A percentile compares a stretch with the other conserved stretches of the same genome.
Conservation (phyloP, 169 alveolate genomes). For the Plasmodium gallinaceum region DNA sequence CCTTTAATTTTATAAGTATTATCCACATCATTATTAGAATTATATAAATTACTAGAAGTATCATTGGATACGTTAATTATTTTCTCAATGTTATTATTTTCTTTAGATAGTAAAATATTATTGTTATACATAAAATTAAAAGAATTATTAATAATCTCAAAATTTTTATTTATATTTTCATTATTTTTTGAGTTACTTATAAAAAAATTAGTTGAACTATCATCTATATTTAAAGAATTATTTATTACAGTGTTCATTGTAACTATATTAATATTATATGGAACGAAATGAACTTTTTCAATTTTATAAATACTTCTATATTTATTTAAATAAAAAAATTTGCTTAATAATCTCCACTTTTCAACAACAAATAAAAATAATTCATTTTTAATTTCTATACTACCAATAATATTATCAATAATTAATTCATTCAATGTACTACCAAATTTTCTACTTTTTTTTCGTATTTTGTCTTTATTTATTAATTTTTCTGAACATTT, state of each 20-base stretch:
- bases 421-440: constrained; percentile 56
- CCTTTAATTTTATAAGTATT: constrained; percentile 11
- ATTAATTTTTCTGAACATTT: constrained; percentile 64
- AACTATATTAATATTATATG: constrained; percentile 43
- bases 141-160: constrained; percentile 36
- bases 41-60: constrained; percentile 2
- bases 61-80: not conserved
- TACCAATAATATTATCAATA: constrained; percentile 63
- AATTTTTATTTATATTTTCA: constrained; percentile 57
- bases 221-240: constrained; percentile 61
- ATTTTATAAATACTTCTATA: constrained; percentile 73
- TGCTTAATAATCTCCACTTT: constrained; percentile 65
- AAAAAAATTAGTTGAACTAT: constrained; percentile 49
- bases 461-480: constrained; percentile 55
- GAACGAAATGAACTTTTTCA: constrained; percentile 68
- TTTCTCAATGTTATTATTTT: not conserved
- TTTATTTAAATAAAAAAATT: constrained; percentile 59
- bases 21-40: constrained; percentile 1
- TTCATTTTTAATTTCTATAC: constrained; percentile 41
- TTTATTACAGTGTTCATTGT: constrained; percentile 42
- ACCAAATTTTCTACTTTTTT: constrained; percentile 61
- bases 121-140: constrained; percentile 2
- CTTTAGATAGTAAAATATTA: not conserved
- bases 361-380: constrained; percentile 68
- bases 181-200: constrained; percentile 22